phyloP scores from a whole-genome alignment of 2,329 filamentous ascomycete genomes.

The Sclerotinia borealis region DNA sequence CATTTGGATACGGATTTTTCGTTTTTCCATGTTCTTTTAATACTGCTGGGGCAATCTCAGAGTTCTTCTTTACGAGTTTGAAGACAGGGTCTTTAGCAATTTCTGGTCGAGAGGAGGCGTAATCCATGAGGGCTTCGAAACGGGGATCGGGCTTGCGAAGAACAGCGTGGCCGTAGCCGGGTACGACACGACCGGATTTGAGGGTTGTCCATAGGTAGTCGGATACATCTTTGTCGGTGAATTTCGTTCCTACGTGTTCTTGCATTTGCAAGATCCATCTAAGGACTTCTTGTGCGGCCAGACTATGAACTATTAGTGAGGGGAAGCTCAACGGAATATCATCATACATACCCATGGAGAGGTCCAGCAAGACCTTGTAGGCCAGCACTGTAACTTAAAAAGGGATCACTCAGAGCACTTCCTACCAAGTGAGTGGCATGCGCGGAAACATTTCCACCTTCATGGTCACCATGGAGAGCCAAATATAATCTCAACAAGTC shows the following conservation, averaged over 20 bases:
- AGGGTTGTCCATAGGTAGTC: conserved; percentile 90
- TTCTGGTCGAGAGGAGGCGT: conserved; percentile 75
- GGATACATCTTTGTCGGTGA: conserved; percentile 75
- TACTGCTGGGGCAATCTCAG: conserved; percentile 82
- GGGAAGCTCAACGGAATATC: not conserved
- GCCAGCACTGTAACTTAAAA: conserved; percentile 92
- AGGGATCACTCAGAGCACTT: conserved; percentile 88
- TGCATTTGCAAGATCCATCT: conserved; percentile 98
- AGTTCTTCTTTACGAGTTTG: conserved; percentile 89
- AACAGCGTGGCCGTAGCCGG: conserved; percentile 92
- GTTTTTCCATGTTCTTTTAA: conserved; percentile 96
- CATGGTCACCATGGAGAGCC: conserved; percentile 94
- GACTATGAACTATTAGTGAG: conserved; percentile 38
- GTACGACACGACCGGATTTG: conserved; percentile 85
- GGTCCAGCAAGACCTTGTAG: conserved; percentile 94
- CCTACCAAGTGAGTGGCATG: conserved; percentile 94
- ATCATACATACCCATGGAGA: conserved; percentile 62
- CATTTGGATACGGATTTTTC: conserved; percentile 96
- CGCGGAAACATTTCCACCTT: conserved; percentile 95
- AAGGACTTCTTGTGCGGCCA: conserved; percentile 94
- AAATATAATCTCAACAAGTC: conserved; percentile 91
- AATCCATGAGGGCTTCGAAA: conserved; percentile 96
- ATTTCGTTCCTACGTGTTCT: conserved; percentile 70
- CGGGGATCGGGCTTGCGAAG: conserved; percentile 95
- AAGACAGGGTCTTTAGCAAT: conserved; percentile 87